phyloP scores from a whole-genome alignment of 306 rosid species.

The Argentina anserina region DNA sequence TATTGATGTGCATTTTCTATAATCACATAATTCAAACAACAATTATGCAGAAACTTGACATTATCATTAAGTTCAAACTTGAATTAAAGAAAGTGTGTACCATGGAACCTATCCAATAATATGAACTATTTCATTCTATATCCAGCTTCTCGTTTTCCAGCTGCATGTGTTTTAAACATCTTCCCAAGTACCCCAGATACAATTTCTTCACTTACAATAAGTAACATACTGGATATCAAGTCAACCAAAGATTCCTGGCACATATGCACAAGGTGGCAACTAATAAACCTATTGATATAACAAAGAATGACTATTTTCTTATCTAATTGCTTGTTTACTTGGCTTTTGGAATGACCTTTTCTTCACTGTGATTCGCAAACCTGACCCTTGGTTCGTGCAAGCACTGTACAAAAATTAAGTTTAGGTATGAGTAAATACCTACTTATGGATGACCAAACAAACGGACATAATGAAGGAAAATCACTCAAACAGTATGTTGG shows the following conservation, averaged over 20 bases:
- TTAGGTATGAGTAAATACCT: neutral
- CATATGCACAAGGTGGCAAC: neutral
- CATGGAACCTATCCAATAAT: neutral
- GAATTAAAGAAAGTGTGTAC: neutral
- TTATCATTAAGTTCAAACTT: neutral
- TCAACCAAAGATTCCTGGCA: neutral
- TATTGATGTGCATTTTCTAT: neutral
- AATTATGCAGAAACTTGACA: neutral
- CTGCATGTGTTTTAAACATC: neutral
- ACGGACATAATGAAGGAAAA: neutral
- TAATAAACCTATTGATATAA: neutral
- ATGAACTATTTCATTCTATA: neutral
- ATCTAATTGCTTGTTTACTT: slow-evolving; percentile 1
- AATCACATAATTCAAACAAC: too few species aligned
- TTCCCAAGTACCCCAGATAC: neutral
- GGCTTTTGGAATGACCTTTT: slow-evolving; percentile 34
- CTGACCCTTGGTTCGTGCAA: slow-evolving; percentile 63
- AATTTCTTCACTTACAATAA: neutral
- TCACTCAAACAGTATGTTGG: neutral
- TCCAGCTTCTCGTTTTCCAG: neutral
- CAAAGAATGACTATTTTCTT: neutral
- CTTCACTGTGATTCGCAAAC: slow-evolving; percentile 50
- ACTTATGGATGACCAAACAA: neutral
- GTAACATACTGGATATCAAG: neutral
- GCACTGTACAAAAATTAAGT: slow-evolving; percentile 40